Evolutionary conservation across 1,139 yeast genomes (phyloP), one percentile per base, ranked within the genome.

Genomic region (Saccharomycopsis crataegensis): DNA sequence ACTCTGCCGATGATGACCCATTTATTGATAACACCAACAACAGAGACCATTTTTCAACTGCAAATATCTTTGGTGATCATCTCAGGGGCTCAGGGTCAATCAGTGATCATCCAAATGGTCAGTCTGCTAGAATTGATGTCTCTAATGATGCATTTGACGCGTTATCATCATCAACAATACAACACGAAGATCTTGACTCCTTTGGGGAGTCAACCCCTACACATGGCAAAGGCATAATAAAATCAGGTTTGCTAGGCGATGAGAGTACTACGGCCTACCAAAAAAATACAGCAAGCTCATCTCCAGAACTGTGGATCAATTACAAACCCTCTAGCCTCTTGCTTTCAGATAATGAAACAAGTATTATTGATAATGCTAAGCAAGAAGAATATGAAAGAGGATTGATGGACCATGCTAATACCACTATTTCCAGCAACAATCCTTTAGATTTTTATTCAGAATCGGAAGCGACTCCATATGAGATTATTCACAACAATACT

Each of bases 371-470:
- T 48, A 34, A 31, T 16, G 34, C 22, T n/a, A 54, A 51, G 32
- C 55, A 51, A 33, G 46, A 54, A 43, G 56, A 53, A 31, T 53
- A 53, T 43, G 56, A 53, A 9, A 38, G 50, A 12, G 51, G 54
- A 9, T 40, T 53, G 11, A 46, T 53, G 11, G 52, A 50, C 37
- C 56, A 42, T 16, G 56, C 56, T 2, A 48, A 50, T 17, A 36
- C 56, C 14, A 49, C 48, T 5, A 49, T 53, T 14, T 41, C 55
- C 32, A 28, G 38, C 11, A 41, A 42, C n/a, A 54, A 54, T 34
- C 57, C 57, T 37, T 46, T 54, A 28, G 52, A 48, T 5, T 54
- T 48, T 41, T 54, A 54, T 49, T 54, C 55, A 9, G 56, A 56
- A 6, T 33, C 48, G 8, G 47, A 49, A 33, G 16, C 53, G 2